Base-by-base conservation (phyloP, 495 filamentous ascomycete species). In the Chlorociboria aeruginascens region DNA sequence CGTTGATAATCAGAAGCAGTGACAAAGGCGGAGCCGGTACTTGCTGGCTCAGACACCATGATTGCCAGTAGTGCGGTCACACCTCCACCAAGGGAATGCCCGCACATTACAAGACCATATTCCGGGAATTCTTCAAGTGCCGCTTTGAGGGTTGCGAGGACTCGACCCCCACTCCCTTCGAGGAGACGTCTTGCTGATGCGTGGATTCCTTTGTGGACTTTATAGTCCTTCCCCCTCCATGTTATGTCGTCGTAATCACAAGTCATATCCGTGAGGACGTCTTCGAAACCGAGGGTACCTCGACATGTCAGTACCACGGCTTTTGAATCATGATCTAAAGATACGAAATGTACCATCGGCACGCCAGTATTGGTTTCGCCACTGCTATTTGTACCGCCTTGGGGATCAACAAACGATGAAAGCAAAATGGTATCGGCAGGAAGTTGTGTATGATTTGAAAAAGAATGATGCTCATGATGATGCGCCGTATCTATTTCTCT, bases 121-220 rank as follows among this genome's bases (percentile, higher is more conserved):
- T 81, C 78, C 2, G 73, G 63, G 49, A 79, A 83, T 43, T 85
- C 75, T 46, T 85, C 79, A 2, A 89, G 66, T 0, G 85, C 82
- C n/a, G 77, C 70, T 55, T 76, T 74, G 28, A 89, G 73, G 0
- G 78, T 85, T 41, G 73, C 68, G 50, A 89, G 71, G 1, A 89
- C 79, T 39, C 76, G 64, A 11, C 66, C 65, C 6, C 81, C 79
- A 32, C 78, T 78, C 12, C 67, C 66, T 56, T 80, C 77, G 0
- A 89, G 67, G 1, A 89, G 68, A 6, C 83, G 73, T 20, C 76
- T 69, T 3, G 85, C 85, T 3, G 83, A 87, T 10, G 84, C 83
- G 53, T 85, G 79, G 54, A 89, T 85, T n/a, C 85, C 85, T 58
- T 86, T 88, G 64, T 89, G 85, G 0, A 87, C 83, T 45, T 81